These are phyloP conservation scores for Lagenaria siceraria DNA, from an alignment of 306 rosid genomes.

Conservation along the genomic window DNA sequence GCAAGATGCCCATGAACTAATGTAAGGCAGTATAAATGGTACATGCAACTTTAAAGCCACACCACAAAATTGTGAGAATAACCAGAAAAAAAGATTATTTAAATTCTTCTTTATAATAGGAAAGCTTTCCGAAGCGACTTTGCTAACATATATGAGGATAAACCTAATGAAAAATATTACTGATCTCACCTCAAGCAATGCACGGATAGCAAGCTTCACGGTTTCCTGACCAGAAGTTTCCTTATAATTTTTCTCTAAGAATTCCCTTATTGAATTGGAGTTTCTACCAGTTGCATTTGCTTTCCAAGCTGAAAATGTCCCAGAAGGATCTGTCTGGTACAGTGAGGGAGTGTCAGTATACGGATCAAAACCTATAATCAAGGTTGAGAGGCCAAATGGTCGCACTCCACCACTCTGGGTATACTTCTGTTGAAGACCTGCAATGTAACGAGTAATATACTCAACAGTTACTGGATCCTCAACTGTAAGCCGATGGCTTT, in stretches of 20 bases:
- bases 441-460: conserved; percentile 87
- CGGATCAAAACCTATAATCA: conserved; percentile 95
- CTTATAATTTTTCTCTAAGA: conserved; percentile 72
- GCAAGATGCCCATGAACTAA: neutral
- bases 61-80: neutral
- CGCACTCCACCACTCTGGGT: conserved; percentile 98
- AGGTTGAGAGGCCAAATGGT: conserved; percentile 93
- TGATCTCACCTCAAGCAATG: conserved; percentile 69
- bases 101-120: neutral
- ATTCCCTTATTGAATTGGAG: conserved; percentile 40
- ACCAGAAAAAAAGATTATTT: neutral
- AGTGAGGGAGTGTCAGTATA: conserved; percentile 50
- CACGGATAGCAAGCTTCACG: conserved; percentile 80
- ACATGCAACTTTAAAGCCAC: neutral
- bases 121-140: neutral
- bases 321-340: conserved; percentile 28
- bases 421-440: conserved; percentile 98
- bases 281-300: conserved; percentile 18
- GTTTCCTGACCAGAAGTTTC: conserved; percentile 62
- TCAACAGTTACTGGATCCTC: conserved; percentile 98
- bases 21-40: neutral
- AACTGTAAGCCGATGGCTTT: conserved; percentile 89
- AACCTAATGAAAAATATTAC: neutral
- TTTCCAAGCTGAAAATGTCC: conserved; percentile 18
- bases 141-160: neutral